phyloP scores from a whole-genome alignment of 495 filamentous ascomycete genomes.

The Bathelium albidoporum region DNA sequence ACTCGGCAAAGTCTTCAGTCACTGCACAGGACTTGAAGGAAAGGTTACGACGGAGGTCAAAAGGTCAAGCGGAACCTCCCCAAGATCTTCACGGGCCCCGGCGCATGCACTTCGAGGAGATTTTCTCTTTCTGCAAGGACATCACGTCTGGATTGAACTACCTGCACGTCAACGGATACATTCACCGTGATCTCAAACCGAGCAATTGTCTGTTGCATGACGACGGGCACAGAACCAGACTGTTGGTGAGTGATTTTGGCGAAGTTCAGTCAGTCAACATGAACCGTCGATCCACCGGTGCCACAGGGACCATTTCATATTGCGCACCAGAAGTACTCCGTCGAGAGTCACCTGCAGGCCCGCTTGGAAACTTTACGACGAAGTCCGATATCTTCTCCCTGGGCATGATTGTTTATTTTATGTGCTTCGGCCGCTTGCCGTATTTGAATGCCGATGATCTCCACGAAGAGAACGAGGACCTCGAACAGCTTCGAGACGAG shows the following conservation, averaged over 20 bases:
- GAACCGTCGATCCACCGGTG: slow-evolving; percentile 75
- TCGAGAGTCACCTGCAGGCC: slow-evolving; percentile 53
- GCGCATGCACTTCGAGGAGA: slow-evolving; percentile 73
- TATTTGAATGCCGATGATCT: slow-evolving; percentile 74
- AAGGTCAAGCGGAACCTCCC: slow-evolving; percentile 46
- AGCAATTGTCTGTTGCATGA: slow-evolving; percentile 87
- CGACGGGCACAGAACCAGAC: slow-evolving; percentile 56
- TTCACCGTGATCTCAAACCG: slow-evolving; percentile 92
- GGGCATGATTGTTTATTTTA: slow-evolving; percentile 96
- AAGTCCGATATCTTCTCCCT: slow-evolving; percentile 96
- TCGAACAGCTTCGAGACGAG: slow-evolving; percentile 79
- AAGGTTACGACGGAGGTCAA: slow-evolving; percentile 67
- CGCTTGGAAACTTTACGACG: slow-evolving; percentile 81
- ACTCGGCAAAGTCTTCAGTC: slow-evolving; percentile 43
- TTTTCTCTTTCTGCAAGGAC: slow-evolving; percentile 93
- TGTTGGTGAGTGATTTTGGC: slow-evolving; percentile 93
- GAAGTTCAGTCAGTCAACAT: slow-evolving; percentile 79
- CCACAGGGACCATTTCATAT: slow-evolving; percentile 93
- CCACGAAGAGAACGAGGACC: slow-evolving; percentile 85
- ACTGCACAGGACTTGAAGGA: slow-evolving; percentile 81
- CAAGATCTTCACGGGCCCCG: slow-evolving; percentile 45
- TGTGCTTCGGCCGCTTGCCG: slow-evolving; percentile 86
- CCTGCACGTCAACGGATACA: slow-evolving; percentile 86
- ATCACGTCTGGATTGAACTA: slow-evolving; percentile 86
- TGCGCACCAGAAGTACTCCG: slow-evolving; percentile 90